Conservation (phyloP, 2,329 filamentous ascomycete species). For the Sordariomycetes sp. region DNA sequence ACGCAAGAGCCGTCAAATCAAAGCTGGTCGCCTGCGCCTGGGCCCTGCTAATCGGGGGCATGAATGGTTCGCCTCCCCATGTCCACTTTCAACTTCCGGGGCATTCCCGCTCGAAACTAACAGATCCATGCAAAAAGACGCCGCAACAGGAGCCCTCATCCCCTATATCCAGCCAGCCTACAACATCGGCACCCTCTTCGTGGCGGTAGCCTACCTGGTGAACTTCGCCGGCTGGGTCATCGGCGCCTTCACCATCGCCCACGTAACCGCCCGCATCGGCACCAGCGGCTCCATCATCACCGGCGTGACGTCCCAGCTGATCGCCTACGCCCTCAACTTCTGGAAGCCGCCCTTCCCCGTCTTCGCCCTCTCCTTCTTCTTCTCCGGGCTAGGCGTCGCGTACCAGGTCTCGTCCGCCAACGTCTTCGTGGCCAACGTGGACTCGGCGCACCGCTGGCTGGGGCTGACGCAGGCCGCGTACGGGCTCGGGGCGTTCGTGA, state of each 20-base stretch:
- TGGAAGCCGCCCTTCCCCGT: conserved; percentile 59
- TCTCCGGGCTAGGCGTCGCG: conserved; percentile 50
- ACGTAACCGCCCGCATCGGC: conserved; percentile 51
- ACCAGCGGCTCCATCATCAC: conserved; percentile 53
- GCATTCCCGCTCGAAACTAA: neutral
- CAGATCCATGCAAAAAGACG: conserved; percentile 42
- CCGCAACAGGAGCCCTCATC: conserved; percentile 66
- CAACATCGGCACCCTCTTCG: conserved; percentile 62
- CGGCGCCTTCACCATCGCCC: conserved; percentile 60
- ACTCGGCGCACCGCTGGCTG: conserved; percentile 41
- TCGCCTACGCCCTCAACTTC: conserved; percentile 55
- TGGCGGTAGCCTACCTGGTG: conserved; percentile 73
- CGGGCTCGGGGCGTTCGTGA: conserved; percentile 54
- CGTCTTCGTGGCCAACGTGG: conserved; percentile 45
- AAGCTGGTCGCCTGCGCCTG: neutral
- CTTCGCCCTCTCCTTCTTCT: conserved; percentile 57
- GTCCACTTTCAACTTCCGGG: neutral
- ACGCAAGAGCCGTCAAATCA: neutral
- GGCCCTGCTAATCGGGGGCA: neutral
- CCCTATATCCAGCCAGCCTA: conserved; percentile 71
- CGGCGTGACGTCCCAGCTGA: conserved; percentile 42
- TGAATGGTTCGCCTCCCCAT: neutral
- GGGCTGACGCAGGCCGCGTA: conserved; percentile 59
- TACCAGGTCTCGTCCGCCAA: conserved; percentile 47
- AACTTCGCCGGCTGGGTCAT: conserved; percentile 68